Evolutionary conservation across 1,139 yeast genomes (phyloP).

Genomic region (Suhomyces chickasaworum): DNA sequence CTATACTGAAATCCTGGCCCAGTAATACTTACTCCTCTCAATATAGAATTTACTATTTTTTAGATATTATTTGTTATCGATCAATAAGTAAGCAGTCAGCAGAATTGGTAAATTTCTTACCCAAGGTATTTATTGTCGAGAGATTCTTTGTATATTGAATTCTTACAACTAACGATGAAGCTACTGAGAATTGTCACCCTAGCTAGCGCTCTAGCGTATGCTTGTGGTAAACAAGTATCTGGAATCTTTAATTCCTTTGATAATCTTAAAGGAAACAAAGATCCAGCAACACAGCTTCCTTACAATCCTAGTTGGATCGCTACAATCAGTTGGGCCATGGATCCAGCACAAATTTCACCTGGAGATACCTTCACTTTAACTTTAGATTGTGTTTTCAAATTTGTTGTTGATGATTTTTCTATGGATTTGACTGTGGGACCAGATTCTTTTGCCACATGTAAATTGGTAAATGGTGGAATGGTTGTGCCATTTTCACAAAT

Average conservation of each 20-base stretch:
- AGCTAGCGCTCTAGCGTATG: constrained; percentile 7
- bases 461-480: constrained; percentile 25
- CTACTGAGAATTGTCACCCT: constrained; percentile 3
- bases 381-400: constrained; percentile 36
- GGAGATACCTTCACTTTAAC: constrained; percentile 37
- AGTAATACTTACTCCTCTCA: neutral
- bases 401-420: constrained; percentile 22
- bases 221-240: constrained; percentile 14
- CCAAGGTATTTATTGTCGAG: neutral
- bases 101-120: neutral
- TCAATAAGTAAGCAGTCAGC: neutral
- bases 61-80: neutral
- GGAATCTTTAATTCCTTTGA: constrained; percentile 25
- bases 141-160: neutral
- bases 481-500: constrained; percentile 27
- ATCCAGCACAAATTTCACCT: constrained; percentile 21
- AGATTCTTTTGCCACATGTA: constrained; percentile 31
- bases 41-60: neutral
- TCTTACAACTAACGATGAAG: constrained; percentile 3
- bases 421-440: constrained; percentile 23
- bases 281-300: constrained; percentile 6
- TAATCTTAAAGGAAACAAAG: constrained; percentile 7
- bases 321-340: constrained; percentile 28
- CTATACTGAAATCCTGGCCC: neutral
- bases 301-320: constrained; percentile 29